phyloP scores from a whole-genome alignment of 805 yeast species.

The Lipomyces chichibuensis region DNA sequence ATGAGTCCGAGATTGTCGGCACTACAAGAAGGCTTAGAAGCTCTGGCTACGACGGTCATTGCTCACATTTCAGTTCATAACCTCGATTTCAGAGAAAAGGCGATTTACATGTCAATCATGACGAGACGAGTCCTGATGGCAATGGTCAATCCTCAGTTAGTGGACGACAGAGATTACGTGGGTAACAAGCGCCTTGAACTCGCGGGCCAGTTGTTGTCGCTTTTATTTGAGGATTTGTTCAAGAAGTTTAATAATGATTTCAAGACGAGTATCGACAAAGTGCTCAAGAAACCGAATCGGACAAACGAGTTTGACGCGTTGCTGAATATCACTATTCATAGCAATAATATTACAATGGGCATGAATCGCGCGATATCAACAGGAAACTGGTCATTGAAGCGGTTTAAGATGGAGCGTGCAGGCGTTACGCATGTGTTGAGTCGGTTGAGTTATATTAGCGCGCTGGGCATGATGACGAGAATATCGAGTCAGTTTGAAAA shows the following conservation, averaged over 20 bases:
- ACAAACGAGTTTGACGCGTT: slow-evolving; percentile 95
- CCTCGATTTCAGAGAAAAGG: slow-evolving; percentile 89
- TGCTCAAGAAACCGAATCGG: slow-evolving; percentile 88
- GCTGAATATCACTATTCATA: slow-evolving; percentile 83
- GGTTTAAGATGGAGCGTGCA: slow-evolving; percentile 99
- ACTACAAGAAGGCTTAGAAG: slow-evolving; percentile 87
- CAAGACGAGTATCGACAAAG: slow-evolving; percentile 91
- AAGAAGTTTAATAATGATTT: slow-evolving; percentile 94
- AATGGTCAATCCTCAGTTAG: slow-evolving; percentile 88
- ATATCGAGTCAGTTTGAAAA: slow-evolving; percentile 98
- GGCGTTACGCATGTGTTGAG: slow-evolving; percentile 97
- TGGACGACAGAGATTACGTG: slow-evolving; percentile 98
- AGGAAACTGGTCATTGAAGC: slow-evolving; percentile 97
- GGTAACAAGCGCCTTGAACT: slow-evolving; percentile 96
- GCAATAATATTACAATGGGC: slow-evolving; percentile 91
- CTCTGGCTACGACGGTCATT: slow-evolving; percentile 91
- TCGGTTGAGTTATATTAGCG: slow-evolving; percentile 88
- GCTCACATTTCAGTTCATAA: slow-evolving; percentile 89
- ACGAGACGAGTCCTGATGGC: slow-evolving; percentile 95
- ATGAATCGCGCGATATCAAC: slow-evolving; percentile 95
- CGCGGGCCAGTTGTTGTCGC: slow-evolving; percentile 96
- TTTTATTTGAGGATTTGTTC: slow-evolving; percentile 93
- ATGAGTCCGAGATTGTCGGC: slow-evolving; percentile 77
- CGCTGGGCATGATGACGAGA: slow-evolving; percentile 99
- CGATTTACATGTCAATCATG: slow-evolving; percentile 93